Percentiles rank a stretch among this genome's conserved stretches.
Evolutionary conservation across 2,329 filamentous ascomycete species (phyloP).

Genomic region (Aspergillus intermedius): DNA sequence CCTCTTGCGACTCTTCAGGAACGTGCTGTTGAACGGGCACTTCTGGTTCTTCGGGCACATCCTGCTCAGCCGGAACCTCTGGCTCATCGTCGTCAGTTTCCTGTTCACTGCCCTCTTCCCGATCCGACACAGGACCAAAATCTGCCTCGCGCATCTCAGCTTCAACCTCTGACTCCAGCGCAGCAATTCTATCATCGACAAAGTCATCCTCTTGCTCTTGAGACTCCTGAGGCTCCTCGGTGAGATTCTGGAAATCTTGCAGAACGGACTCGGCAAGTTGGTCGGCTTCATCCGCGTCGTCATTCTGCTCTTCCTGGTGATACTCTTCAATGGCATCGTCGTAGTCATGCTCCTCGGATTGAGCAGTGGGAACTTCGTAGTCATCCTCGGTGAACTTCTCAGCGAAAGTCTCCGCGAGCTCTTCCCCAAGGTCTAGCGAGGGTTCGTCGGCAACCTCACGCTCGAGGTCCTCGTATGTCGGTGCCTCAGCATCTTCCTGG

Average conservation of each 20-base stretch:
- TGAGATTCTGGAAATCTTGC: not conserved
- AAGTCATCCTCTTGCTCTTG: not conserved
- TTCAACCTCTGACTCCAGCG: not conserved
- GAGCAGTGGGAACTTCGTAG: not conserved
- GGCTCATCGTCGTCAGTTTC: not conserved
- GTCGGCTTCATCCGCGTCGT: slow-evolving; percentile 12
- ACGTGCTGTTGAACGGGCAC: not conserved
- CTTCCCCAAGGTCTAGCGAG: not conserved
- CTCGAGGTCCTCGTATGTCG: not conserved
- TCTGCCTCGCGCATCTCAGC: not conserved
- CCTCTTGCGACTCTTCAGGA: not conserved
- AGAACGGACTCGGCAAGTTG: not conserved
- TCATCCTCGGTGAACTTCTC: not conserved
- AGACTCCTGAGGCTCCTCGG: not conserved
- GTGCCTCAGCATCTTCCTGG: not conserved
- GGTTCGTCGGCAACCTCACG: not conserved
- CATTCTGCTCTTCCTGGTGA: slow-evolving; percentile 4
- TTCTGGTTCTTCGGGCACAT: not conserved
- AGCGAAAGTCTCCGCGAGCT: not conserved
- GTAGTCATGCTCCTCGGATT: not conserved
- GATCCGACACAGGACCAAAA: too few relatives aligned
- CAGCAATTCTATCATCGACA: not conserved
- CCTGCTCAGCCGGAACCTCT: not conserved
- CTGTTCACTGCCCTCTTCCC: too few relatives aligned
- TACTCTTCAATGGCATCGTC: not conserved